Evolutionary conservation across 768 basidiomycete genomes (phyloP).

Genomic region (Gyrodon lividus): DNA sequence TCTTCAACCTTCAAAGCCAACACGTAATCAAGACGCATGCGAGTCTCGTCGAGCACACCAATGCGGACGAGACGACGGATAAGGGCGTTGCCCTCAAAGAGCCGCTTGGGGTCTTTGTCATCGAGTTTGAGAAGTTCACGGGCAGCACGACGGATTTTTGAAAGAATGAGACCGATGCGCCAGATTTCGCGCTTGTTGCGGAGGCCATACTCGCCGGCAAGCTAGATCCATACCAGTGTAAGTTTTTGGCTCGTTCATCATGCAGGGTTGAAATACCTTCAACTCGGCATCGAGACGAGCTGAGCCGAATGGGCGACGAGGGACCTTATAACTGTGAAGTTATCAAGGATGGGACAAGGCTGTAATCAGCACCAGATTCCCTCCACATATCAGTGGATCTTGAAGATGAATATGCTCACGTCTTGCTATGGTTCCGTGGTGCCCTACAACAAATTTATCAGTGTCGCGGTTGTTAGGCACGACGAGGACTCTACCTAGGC

Average conservation of each 20-base stretch:
- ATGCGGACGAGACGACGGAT: constrained; percentile 97
- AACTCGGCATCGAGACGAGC: constrained; percentile 99
- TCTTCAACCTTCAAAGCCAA: constrained; percentile 98
- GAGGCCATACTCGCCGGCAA: constrained; percentile 99
- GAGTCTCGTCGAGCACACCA: constrained; percentile 97
- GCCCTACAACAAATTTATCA: constrained; percentile 56
- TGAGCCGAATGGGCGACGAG: constrained; percentile 93
- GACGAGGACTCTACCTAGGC: constrained; percentile 67
- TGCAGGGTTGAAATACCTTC: constrained; percentile 60
- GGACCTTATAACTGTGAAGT: constrained; percentile 92
- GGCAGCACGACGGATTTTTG: constrained; percentile 99
- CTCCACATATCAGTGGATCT: constrained; percentile 68
- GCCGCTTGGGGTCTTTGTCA: constrained; percentile 98
- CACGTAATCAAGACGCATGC: constrained; percentile 99
- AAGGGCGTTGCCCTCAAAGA: constrained; percentile 98
- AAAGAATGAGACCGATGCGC: constrained; percentile 97
- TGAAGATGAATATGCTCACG: constrained; percentile 69
- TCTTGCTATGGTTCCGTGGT: constrained; percentile 90
- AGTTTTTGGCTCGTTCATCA: background rate
- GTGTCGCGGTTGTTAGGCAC: constrained; percentile 19
- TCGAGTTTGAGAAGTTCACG: constrained; percentile 99
- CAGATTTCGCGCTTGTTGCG: constrained; percentile 99
- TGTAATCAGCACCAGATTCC: constrained; percentile 62
- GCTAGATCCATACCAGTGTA: constrained; percentile 46
- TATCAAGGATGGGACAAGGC: constrained; percentile 65